These are phyloP conservation scores for Picochlorum costavermella DNA, from an alignment of 139 green algal genomes.

Conservation along the genomic window DNA sequence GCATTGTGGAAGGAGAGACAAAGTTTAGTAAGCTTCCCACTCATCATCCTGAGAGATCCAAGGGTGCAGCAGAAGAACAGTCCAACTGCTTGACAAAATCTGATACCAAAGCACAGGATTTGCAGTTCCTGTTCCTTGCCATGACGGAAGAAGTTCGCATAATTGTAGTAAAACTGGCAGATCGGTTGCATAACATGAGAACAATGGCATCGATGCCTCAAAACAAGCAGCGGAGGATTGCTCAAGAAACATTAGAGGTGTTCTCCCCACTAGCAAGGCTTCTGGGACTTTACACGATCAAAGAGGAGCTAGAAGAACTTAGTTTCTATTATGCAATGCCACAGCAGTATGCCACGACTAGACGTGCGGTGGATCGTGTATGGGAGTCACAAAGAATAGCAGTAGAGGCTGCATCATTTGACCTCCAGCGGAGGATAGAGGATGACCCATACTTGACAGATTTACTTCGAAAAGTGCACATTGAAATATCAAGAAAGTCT, in stretches of 20 bases:
- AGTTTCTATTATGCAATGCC: slow-evolving; percentile 49
- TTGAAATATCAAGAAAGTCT: slow-evolving; percentile 48
- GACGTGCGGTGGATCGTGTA: slow-evolving; percentile 10
- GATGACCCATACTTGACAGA: slow-evolving; percentile 49
- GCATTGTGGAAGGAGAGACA: slow-evolving; percentile 88
- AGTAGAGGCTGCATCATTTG: slow-evolving; percentile 40
- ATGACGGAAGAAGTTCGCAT: slow-evolving; percentile 89
- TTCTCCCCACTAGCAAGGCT: slow-evolving; percentile 77
- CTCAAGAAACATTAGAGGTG: slow-evolving; percentile 65
- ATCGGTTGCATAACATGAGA: slow-evolving; percentile 91
- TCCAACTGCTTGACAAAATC: background rate
- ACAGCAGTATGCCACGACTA: slow-evolving; percentile 19
- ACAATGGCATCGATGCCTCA: slow-evolving; percentile 75
- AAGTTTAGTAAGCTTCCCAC: slow-evolving; percentile 61
- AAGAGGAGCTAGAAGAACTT: slow-evolving; percentile 85
- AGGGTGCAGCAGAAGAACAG: background rate
- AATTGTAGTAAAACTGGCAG: slow-evolving; percentile 89
- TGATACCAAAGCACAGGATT: slow-evolving; percentile 60
- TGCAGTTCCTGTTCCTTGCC: slow-evolving; percentile 81
- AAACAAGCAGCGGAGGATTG: slow-evolving; percentile 71
- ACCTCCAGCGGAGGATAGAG: slow-evolving; percentile 35
- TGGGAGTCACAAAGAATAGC: slow-evolving; percentile 25
- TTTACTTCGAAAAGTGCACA: slow-evolving; percentile 18
- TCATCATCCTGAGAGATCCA: slow-evolving; percentile 20
- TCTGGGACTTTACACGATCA: slow-evolving; percentile 77